Base-by-base conservation (phyloP, 768 basidiomycete species). In the Rhodosporidiobolus sp. region DNA sequence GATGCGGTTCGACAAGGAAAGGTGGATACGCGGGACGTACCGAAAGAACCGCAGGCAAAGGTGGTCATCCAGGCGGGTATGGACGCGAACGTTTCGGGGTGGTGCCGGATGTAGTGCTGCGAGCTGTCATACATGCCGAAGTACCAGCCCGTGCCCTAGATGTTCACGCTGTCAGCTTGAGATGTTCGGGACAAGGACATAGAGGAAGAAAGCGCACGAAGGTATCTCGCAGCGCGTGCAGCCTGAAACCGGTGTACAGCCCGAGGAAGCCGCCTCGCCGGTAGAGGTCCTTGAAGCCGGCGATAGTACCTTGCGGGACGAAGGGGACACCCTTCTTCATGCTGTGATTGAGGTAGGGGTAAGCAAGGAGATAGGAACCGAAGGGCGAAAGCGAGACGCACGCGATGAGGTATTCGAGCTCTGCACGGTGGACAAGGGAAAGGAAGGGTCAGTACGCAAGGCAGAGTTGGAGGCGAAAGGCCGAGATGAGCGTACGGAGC, bases 111-210 rank as follows among this genome's bases (percentile, higher is more conserved):
- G 28, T 65, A 19, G 26, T 64, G 45, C 45, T 78, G 77, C 1
- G 76, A 63, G n/a, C 67, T 68, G 55, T 80, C 80, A 69, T 79
- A 79, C 55, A 72, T 64, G n/a, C 74, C 76, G 53, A 79, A 80
- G 67, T 79, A 79, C 34, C 77, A 60, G 6, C 78, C 79, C 0
- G 79, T 79, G 6, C 79, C 78, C 73, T 77, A 67, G 48, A 10
- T n/a, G n/a, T n/a, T n/a, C n/a, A n/a, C n/a, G n/a, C n/a, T n/a
- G n/a, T n/a, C n/a, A n/a, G n/a, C n/a, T n/a, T n/a, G n/a, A n/a
- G n/a, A n/a, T 6, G 2, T 1, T 17, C 6, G 16, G 16, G 17
- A n/a, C 22, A 30, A 45, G 11, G 3, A 59, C 26, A 3, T 5
- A 20, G 24, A 26, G 20, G 43, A 53, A 6, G 19, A 9, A 22